These are phyloP conservation scores for Martensiomyces pterosporus DNA, from an alignment of 192 early-diverging fungal species.

Conservation along the genomic window DNA sequence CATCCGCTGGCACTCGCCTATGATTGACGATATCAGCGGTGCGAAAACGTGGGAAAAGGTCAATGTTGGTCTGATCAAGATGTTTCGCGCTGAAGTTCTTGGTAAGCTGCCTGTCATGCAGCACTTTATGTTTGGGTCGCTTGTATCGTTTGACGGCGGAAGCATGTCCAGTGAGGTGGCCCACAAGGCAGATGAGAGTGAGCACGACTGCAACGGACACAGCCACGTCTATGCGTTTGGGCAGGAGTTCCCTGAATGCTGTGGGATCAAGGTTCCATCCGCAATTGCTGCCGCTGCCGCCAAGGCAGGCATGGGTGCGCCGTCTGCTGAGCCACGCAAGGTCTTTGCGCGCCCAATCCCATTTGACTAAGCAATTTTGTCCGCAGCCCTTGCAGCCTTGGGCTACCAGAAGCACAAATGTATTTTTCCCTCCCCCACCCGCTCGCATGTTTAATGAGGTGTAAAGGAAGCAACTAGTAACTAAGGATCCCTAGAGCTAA, in stretches of 20 bases:
- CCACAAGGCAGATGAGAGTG: slow-evolving; percentile 9
- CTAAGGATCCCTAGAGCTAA: too few relatives aligned
- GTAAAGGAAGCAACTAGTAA: too few relatives aligned
- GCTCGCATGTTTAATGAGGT: too few relatives aligned
- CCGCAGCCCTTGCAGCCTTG: too few relatives aligned
- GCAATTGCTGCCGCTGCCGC: slow-evolving; percentile 42
- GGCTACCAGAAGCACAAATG: too few relatives aligned
- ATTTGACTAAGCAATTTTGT: slow-evolving; percentile 52
- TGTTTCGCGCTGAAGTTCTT: slow-evolving; percentile 88
- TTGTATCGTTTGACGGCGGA: slow-evolving; percentile 64
- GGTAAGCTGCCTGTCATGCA: slow-evolving; percentile 96
- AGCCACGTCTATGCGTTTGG: slow-evolving; percentile 47
- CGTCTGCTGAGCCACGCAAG: slow-evolving; percentile 14
- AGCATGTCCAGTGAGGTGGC: slow-evolving; percentile 9
- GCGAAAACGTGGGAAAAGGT: slow-evolving; percentile 90
- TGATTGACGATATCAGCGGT: slow-evolving; percentile 89
- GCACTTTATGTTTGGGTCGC: slow-evolving; percentile 87
- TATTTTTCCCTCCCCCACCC: too few relatives aligned
- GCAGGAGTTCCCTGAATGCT: slow-evolving; percentile 53
- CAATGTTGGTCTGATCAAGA: slow-evolving; percentile 86
- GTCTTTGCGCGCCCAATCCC: slow-evolving; percentile 42
- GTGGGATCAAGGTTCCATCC: slow-evolving; percentile 54
- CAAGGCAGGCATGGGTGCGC: slow-evolving; percentile 10
- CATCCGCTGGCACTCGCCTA: slow-evolving; percentile 83
- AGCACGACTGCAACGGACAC: slow-evolving; percentile 32